Conservation (phyloP, 495 filamentous ascomycete species). For the Penicillium cinerascens region DNA sequence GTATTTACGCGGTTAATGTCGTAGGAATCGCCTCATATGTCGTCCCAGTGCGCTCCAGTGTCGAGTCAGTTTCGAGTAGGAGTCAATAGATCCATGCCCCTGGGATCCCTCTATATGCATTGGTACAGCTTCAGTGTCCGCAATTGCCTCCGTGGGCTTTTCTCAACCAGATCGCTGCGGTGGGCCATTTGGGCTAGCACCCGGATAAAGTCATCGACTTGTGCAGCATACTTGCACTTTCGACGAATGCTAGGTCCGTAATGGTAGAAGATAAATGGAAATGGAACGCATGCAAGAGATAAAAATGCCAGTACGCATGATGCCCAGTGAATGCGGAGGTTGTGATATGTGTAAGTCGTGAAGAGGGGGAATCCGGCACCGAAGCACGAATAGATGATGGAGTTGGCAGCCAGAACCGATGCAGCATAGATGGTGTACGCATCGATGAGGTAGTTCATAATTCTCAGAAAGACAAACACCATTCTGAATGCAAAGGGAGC, state of each 20-base stretch:
- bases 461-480: conserved; percentile 60
- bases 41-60: conserved; percentile 5
- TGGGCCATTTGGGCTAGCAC: conserved; percentile 14
- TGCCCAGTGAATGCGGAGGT: conserved; percentile 71
- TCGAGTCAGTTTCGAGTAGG: too few relatives aligned
- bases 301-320: conserved; percentile 68
- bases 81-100: background rate
- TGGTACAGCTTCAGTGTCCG: background rate
- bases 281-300: conserved; percentile 60
- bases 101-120: background rate
- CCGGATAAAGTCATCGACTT: conserved; percentile 45
- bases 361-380: conserved; percentile 73
- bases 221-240: conserved; percentile 64
- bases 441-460: conserved; percentile 70
- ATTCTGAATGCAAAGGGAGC: conserved; percentile 66
- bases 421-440: conserved; percentile 70
- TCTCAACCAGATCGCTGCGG: too few relatives aligned
- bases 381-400: conserved; percentile 58
- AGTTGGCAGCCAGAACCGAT: conserved; percentile 65
- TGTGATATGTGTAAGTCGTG: conserved; percentile 62
- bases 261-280: conserved; percentile 65
- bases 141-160: background rate
- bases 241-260: conserved; percentile 59
- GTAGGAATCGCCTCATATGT: conserved; percentile 25
- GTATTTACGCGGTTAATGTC: conserved; percentile 32